Percentiles rank a stretch among this genome's conserved stretches.
Conservation (phyloP, 768 basidiomycete genomes). For the Porphyrellus cyaneotinctus region DNA sequence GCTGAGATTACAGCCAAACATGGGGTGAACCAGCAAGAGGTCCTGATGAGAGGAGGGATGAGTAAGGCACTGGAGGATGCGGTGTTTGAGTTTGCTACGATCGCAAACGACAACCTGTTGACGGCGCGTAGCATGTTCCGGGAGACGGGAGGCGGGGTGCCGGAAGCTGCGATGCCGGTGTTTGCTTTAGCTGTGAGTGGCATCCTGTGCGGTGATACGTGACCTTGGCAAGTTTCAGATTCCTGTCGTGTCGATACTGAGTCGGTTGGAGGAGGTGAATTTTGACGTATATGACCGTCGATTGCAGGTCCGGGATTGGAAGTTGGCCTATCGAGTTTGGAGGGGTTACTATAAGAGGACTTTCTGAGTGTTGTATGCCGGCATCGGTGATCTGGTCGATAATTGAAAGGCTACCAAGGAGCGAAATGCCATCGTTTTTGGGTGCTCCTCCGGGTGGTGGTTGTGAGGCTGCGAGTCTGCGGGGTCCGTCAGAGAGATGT, state of each 20-base stretch:
- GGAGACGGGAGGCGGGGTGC: slow-evolving; percentile 50
- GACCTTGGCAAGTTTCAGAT: slow-evolving; percentile 40
- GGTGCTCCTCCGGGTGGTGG: not conserved
- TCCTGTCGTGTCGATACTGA: slow-evolving; percentile 61
- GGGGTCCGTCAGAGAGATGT: slow-evolving; percentile 27
- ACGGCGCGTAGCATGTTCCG: slow-evolving; percentile 71
- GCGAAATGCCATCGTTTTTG: too few species aligned
- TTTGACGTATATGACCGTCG: slow-evolving; percentile 69
- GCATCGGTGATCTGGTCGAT: slow-evolving; percentile 24
- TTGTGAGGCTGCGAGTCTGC: slow-evolving; percentile 24
- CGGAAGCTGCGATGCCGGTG: slow-evolving; percentile 58
- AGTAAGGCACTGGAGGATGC: slow-evolving; percentile 69
- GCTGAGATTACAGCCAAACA: slow-evolving; percentile 79
- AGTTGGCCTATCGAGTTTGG: slow-evolving; percentile 72
- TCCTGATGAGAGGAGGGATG: slow-evolving; percentile 53
- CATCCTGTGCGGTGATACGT: not conserved
- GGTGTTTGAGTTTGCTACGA: slow-evolving; percentile 76
- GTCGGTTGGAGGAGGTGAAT: slow-evolving; percentile 59
- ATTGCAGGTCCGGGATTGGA: slow-evolving; percentile 69
- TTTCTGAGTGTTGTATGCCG: slow-evolving; percentile 31
- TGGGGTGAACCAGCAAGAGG: slow-evolving; percentile 74
- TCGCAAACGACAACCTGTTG: slow-evolving; percentile 75
- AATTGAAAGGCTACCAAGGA: too few species aligned
- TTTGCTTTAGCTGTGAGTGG: slow-evolving; percentile 67
- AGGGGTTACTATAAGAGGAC: slow-evolving; percentile 44